Conservation (phyloP, 257 asterid species). For the Solanum chilense region DNA sequence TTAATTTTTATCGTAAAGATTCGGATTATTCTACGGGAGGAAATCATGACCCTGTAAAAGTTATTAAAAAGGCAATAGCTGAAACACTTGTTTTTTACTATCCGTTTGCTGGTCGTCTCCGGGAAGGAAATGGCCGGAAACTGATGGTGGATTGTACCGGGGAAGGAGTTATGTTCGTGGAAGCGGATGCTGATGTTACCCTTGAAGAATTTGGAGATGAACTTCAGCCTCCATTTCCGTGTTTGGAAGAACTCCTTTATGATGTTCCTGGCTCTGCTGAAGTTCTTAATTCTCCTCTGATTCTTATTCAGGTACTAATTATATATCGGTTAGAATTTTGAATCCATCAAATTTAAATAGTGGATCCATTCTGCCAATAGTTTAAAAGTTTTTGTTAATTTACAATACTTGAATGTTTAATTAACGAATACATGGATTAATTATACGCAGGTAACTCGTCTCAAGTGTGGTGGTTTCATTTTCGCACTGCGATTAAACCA, state of each 20-base stretch:
- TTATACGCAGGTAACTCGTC: conserved; percentile 48
- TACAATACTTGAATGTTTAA: not conserved
- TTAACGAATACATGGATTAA: not conserved
- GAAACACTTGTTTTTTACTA: conserved; percentile 13
- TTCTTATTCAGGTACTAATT: not conserved
- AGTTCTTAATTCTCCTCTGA: not conserved
- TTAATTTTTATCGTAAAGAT: not conserved
- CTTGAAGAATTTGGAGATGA: conserved; percentile 2
- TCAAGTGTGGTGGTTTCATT: conserved; percentile 55
- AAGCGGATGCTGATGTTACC: conserved; percentile 14
- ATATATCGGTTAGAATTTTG: not conserved
- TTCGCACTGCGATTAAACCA: conserved; percentile 54
- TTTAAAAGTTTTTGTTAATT: not conserved
- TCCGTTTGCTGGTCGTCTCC: conserved; percentile 17
- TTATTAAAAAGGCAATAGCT: conserved; percentile 6
- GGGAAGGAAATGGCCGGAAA: conserved; percentile 5
- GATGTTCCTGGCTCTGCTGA: conserved; percentile 28
- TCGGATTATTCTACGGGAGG: not conserved
- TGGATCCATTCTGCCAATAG: not conserved
- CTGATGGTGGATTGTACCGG: conserved; percentile 17
- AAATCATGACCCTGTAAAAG: conserved; percentile 12
- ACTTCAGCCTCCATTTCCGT: conserved; percentile 15
- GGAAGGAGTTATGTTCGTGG: conserved; percentile 13
- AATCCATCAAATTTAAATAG: not conserved
- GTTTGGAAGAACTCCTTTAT: conserved; percentile 46